Base-by-base conservation (phyloP, 495 filamentous ascomycete species). In the Parachaetomium inaequale region DNA sequence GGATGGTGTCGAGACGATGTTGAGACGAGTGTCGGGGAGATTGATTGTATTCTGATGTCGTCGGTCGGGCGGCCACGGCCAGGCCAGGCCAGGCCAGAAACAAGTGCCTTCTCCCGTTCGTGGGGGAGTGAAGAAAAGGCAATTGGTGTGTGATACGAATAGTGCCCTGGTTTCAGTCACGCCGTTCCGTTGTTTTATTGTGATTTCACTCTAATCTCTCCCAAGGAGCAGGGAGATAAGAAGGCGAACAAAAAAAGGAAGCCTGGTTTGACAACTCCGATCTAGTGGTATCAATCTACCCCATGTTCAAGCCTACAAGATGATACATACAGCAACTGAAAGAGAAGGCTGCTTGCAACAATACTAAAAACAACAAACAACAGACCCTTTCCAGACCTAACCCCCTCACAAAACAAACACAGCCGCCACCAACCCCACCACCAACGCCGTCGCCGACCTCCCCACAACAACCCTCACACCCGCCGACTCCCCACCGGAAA, bases 381-480 rank as follows among this genome's bases (percentile, higher is more conserved):
- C 0, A 4, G 17, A 2, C 42, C 42, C 36, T 15, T 10, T 40
- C 15, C 4, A 46, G 19, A 4, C 42, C 19, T 21, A 3, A 36
- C 36, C 36, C 11, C 47, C 29, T 29, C 10, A 55, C 56, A 60
- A 12, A 4, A 49, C 14, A 26, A 62, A 4, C 62, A 70, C 7
- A 36, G 55, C 8, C 11, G 32, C 59, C 0, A 29, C 52, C 28
- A 61, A 29, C 31, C 29, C 62, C 10, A 64, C 63, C 49, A 58
- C 50, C 61, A 63, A 12, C 17, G 29, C 63, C 54, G 14, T 25
- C 25, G 21, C 40, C 51, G 43, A 53, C 58, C 21, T 6, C 38
- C 21, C 21, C 49, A 31, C 62, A n/a, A 0, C 50, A 26, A 21
- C 15, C 50, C 28, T 32, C 29, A 29, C 62, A 7, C 29, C 31